These are phyloP conservation scores for Piloderma croceum DNA, from an alignment of 768 basidiomycete species.

Conservation along the genomic window DNA sequence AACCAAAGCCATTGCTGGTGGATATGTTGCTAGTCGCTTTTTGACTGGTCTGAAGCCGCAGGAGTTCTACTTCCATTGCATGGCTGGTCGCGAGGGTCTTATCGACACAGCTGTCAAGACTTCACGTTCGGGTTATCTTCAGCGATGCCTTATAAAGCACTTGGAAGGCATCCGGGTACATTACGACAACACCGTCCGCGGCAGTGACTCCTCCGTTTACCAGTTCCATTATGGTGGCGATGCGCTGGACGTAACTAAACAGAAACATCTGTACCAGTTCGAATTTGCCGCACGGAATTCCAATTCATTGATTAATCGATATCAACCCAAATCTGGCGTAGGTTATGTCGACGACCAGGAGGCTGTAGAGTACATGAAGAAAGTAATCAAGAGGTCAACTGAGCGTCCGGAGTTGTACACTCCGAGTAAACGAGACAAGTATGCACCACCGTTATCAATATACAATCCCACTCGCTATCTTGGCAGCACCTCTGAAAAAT, in stretches of 20 bases:
- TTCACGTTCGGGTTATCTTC: constrained; percentile 94
- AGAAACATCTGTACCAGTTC: constrained; percentile 92
- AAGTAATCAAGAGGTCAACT: constrained; percentile 69
- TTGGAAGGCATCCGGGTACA: constrained; percentile 94
- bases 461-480: constrained; percentile 77
- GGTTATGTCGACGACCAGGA: constrained; percentile 59
- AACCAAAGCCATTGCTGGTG: constrained; percentile 96
- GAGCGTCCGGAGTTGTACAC: constrained; percentile 35
- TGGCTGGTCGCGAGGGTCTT: constrained; percentile 98
- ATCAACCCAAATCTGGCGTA: constrained; percentile 54
- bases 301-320: constrained; percentile 66
- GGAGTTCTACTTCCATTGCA: constrained; percentile 99
- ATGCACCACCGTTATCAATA: constrained; percentile 66
- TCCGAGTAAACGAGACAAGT: constrained; percentile 50
- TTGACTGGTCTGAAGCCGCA: constrained; percentile 97
- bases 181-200: constrained; percentile 97
- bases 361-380: constrained; percentile 82
- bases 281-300: constrained; percentile 90
- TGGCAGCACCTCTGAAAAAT: constrained; percentile 89
- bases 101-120: constrained; percentile 99
- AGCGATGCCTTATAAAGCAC: constrained; percentile 97
- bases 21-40: constrained; percentile 97
- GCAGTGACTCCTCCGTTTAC: constrained; percentile 87
- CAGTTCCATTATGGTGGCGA: constrained; percentile 98
- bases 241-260: constrained; percentile 92